phyloP scores from a whole-genome alignment of 306 rosid genomes.

The Lithocarpus polystachyus region DNA sequence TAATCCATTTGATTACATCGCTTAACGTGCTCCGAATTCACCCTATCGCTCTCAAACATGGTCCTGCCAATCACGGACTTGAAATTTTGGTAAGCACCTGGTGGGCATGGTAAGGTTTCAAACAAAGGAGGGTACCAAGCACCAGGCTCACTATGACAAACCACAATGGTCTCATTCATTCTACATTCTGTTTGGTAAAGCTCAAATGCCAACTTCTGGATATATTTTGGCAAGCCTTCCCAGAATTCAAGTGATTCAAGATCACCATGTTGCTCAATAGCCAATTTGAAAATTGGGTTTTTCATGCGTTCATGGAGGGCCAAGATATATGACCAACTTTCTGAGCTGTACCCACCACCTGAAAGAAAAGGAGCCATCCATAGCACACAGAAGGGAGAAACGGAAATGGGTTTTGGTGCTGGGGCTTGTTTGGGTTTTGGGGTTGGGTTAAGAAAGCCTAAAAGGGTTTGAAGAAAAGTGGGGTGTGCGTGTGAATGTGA shows the following conservation, averaged over 20 bases:
- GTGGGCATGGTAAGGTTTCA: constrained; percentile 75
- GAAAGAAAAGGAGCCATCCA: constrained; percentile 96
- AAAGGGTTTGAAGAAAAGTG: constrained; percentile 27
- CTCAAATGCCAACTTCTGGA: constrained; percentile 46
- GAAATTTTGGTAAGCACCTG: constrained; percentile 48
- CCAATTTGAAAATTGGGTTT: constrained; percentile 46
- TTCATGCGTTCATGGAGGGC: constrained; percentile 44
- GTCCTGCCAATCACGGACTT: constrained; percentile 79
- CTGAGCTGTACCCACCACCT: constrained; percentile 88
- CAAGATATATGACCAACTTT: constrained; percentile 75
- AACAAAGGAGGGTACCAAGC: constrained; percentile 87
- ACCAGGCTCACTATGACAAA: constrained; percentile 89
- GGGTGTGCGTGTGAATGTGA: constrained; percentile 3
- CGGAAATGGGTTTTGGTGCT: constrained; percentile 9
- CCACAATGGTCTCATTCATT: constrained; percentile 62
- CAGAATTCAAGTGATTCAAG: constrained; percentile 61
- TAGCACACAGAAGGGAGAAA: constrained; percentile 46
- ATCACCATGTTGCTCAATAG: constrained; percentile 78
- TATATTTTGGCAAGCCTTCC: constrained; percentile 59
- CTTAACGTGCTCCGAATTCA: constrained; percentile 50
- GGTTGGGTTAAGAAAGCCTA: constrained; percentile 25
- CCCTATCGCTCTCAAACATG: constrained; percentile 80
- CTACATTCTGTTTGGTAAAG: constrained; percentile 51
- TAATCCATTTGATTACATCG: constrained; percentile 67
- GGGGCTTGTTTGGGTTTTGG: constrained; percentile 20